Evolutionary conservation across 345 rosid genomes (phyloP), one percentile per base, ranked within the genome.

Genomic region (Citrus trifoliata): DNA sequence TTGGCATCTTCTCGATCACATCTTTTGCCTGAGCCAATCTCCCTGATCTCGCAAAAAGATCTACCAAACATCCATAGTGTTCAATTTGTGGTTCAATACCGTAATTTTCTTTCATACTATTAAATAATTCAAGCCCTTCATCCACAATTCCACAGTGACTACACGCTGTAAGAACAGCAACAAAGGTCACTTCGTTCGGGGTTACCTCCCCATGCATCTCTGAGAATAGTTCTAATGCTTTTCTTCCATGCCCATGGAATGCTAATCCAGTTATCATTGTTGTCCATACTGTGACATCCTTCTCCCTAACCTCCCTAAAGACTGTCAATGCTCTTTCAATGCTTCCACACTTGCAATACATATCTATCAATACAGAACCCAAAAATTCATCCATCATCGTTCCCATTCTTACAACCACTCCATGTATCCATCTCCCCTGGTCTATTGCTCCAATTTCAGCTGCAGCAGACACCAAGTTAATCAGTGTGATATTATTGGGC

Each of bases 201-300:
- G 10, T 80, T 71, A 85, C 79, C 62, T 80, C 69, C 79, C 65
- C 74, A 46, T 79, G 82, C 94, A 90, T 90, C 71, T 76, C 62
- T 35, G 78, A 14, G 77, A 89, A 89, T 27, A 89, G 82, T 70
- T 86, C 76, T 79, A 89, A 78, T 75, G 94, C 91, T 80, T 87
- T 84, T 16, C 79, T 67, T 66, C 89, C 89, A 48, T 78, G 74
- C 71, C 94, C 92, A 83, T 90, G 87, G 46, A 86, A 88, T 66
- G 94, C 92, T 30, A 85, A 82, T 51, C 92, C 92, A 67, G 82
- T 81, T 64, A 89, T 88, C 94, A 90, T 88, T 33, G 92, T 79
- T 70, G 91, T 89, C 92, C 94, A 90, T 64, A 90, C 79, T 2
- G 84, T 72, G 21, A 89, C 90, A 56, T 88, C 91, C 76, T 81